These are phyloP conservation scores for Rhizomucor pusillus DNA, from an alignment of 371 early-diverging fungal genomes.

Conservation along the genomic window DNA sequence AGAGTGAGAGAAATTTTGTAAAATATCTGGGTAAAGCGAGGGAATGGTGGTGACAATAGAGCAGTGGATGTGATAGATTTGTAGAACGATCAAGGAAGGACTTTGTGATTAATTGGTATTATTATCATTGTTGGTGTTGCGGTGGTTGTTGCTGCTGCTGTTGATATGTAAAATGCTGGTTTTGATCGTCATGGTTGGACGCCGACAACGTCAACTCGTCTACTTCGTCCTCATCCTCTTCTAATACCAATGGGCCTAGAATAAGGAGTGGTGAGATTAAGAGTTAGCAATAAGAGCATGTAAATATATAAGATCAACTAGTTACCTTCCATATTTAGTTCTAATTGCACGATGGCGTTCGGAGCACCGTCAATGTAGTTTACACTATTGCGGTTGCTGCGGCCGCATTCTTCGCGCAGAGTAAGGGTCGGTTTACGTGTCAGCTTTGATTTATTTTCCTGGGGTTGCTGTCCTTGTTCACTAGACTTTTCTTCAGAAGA, in stretches of 20 bases:
- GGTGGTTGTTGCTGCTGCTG: conserved; percentile 1
- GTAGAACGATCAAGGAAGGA: conserved; percentile 1
- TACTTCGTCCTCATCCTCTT: conserved; percentile 44
- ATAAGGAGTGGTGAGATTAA: conserved; percentile 16
- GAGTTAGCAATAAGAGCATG: no score
- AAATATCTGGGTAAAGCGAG: neutral
- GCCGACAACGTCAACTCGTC: conserved; percentile 29
- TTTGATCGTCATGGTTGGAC: neutral
- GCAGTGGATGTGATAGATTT: neutral
- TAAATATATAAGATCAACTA: neutral
- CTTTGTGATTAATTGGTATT: neutral
- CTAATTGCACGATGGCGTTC: conserved; percentile 39
- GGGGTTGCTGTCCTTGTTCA: neutral
- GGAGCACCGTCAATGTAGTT: conserved; percentile 46
- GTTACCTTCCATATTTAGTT: conserved; percentile 40
- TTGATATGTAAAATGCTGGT: neutral
- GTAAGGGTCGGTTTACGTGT: conserved; percentile 16
- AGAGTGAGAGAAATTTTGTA: conserved; percentile 1
- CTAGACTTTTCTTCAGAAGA: no score
- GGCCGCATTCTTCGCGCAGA: conserved; percentile 16
- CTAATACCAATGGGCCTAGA: conserved; percentile 39
- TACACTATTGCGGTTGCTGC: conserved; percentile 45
- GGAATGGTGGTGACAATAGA: neutral
- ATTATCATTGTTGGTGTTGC: neutral
- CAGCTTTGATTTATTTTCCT: neutral